Evolutionary conservation across 169 alveolate genomes (phyloP).

Genomic region (Hepatocystis sp.): DNA sequence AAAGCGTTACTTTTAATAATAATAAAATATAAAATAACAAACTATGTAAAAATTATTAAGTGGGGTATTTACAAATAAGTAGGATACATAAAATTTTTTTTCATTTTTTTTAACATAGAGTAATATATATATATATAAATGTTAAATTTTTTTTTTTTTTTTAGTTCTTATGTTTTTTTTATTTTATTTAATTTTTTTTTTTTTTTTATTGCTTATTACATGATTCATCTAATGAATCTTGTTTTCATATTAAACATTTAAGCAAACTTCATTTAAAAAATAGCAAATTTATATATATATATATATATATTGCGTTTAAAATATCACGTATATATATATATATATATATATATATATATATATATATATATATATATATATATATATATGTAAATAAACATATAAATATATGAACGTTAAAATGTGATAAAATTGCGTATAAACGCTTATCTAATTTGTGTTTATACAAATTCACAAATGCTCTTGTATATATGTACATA

Average conservation of each 20-base stretch:
- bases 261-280: slow-evolving; percentile 2
- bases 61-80: slow-evolving; percentile 17
- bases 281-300: slow-evolving; percentile 8
- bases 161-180: too few species aligned
- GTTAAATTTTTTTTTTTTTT: too few species aligned
- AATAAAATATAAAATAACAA: slow-evolving; percentile 18
- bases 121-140: slow-evolving; percentile 5
- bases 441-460: too few species aligned
- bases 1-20: slow-evolving; percentile 20
- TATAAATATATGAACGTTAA: too few species aligned
- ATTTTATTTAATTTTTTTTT: slow-evolving; percentile 11
- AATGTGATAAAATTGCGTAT: too few species aligned
- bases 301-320: slow-evolving; percentile 1
- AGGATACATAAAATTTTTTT: slow-evolving; percentile 21
- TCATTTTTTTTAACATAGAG: slow-evolving; percentile 26
- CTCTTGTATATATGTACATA: too few species aligned
- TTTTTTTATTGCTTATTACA: slow-evolving; percentile 12
- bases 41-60: slow-evolving; percentile 12
- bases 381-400: slow-evolving; percentile 12
- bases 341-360: slow-evolving; percentile 10
- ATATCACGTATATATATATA: too few species aligned
- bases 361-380: slow-evolving; percentile 7
- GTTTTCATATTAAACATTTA: slow-evolving; percentile 5
- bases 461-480: too few species aligned
- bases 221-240: slow-evolving; percentile 31